A percentile compares a stretch with the other conserved stretches of the same genome.
phyloP scores from a whole-genome alignment of 306 rosid genomes.

The Benincasa hispida region DNA sequence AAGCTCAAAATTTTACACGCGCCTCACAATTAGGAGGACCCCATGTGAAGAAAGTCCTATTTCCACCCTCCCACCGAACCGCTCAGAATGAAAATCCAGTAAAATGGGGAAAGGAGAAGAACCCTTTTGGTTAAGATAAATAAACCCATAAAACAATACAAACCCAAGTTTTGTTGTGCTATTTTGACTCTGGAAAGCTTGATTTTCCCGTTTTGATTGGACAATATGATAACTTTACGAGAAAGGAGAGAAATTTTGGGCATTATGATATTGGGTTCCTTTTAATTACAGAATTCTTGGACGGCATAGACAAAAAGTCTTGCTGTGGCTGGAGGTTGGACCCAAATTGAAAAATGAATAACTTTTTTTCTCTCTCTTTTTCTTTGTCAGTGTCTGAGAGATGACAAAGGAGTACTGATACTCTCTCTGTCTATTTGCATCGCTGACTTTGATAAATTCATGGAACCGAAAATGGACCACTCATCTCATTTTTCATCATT shows the following conservation, averaged over 20 bases:
- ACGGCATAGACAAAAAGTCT: neutral
- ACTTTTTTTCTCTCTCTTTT: neutral
- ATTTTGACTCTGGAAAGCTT: neutral
- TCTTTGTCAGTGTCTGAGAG: neutral
- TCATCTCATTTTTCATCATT: neutral
- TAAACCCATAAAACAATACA: neutral
- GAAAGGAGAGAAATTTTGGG: neutral
- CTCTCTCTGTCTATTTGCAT: neutral
- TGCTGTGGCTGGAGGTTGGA: neutral
- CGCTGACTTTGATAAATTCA: conserved; percentile 1
- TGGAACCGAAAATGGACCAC: neutral
- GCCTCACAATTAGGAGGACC: neutral
- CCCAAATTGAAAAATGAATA: neutral
- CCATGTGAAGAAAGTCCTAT: neutral
- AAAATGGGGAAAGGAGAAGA: neutral
- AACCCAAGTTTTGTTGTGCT: neutral
- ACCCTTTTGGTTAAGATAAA: neutral
- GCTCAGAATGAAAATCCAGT: neutral
- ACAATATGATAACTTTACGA: neutral
- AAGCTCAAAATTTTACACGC: neutral
- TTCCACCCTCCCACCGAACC: neutral
- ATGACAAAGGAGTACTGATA: neutral
- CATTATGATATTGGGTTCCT: neutral
- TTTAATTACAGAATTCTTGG: neutral
- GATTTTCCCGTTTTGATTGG: neutral